Conservation (phyloP, 163 green algal species). For the Picocystis sp. region DNA sequence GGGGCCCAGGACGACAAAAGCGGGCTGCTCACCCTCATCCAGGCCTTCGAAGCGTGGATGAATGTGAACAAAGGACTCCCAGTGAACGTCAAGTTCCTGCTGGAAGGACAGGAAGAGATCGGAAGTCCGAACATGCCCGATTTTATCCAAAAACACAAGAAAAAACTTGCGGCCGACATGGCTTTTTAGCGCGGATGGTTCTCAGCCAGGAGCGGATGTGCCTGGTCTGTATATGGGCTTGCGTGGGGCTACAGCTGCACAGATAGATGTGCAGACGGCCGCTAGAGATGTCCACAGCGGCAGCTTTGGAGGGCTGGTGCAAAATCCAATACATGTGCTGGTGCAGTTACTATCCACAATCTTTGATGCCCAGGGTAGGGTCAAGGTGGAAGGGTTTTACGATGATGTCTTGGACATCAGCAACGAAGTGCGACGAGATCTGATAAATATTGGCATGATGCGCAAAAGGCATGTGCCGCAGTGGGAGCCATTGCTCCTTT, state of each 20-base stretch:
- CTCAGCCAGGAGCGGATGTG: constrained; percentile 7
- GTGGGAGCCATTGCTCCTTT: too few relatives aligned
- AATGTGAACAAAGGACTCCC: constrained; percentile 10
- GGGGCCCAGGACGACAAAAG: constrained; percentile 36
- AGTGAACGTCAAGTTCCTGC: constrained; percentile 22
- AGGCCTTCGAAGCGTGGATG: constrained; percentile 22
- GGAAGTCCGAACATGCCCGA: constrained; percentile 18
- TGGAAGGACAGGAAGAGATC: constrained; percentile 29
- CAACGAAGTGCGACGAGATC: too few relatives aligned
- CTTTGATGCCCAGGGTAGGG: background rate
- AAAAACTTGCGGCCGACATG: constrained; percentile 8
- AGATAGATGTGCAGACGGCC: constrained; percentile 24
- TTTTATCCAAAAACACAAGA: background rate
- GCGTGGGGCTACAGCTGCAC: constrained; percentile 9
- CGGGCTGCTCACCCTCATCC: constrained; percentile 17
- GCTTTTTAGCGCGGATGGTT: constrained; percentile 15
- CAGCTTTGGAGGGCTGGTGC: constrained; percentile 25
- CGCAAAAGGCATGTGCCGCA: too few relatives aligned
- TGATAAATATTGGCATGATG: too few relatives aligned
- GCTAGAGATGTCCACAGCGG: constrained; percentile 31
- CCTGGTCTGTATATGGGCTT: constrained; percentile 8
- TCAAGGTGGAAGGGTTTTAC: constrained; percentile 25
- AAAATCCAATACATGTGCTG: constrained; percentile 29
- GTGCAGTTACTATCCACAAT: constrained; percentile 22
- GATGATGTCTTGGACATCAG: background rate